Conservation (phyloP, 2,329 filamentous ascomycete genomes). For the Bretziella fagacearum region DNA sequence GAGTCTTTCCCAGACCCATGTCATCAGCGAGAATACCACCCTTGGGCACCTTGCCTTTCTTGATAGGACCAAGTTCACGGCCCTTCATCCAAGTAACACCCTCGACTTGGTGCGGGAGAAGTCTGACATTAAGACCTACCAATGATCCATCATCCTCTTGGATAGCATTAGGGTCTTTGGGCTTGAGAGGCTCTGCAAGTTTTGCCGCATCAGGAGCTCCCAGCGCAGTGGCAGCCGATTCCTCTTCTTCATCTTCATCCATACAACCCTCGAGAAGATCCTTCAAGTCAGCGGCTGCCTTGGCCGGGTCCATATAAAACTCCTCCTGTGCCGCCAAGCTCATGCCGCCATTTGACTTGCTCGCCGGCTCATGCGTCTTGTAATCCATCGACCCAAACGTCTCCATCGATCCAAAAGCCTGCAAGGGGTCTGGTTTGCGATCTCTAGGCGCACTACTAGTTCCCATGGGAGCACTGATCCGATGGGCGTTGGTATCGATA, state of each 20-base stretch:
- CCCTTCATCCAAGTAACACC: slow-evolving; percentile 91
- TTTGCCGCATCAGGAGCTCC: background rate
- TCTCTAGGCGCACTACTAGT: slow-evolving; percentile 26
- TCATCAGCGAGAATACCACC: slow-evolving; percentile 93
- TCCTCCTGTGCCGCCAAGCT: slow-evolving; percentile 21
- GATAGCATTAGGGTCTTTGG: slow-evolving; percentile 3
- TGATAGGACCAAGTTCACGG: slow-evolving; percentile 72
- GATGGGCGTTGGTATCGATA: slow-evolving; percentile 30
- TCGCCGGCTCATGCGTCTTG: slow-evolving; percentile 6
- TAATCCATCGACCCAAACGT: slow-evolving; percentile 13
- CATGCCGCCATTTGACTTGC: slow-evolving; percentile 10
- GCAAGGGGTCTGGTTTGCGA: slow-evolving; percentile 11
- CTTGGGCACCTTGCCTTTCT: slow-evolving; percentile 66
- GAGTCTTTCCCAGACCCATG: slow-evolving; percentile 92
- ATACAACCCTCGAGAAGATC: slow-evolving; percentile 67
- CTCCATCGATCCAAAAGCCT: slow-evolving; percentile 1
- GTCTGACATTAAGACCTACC: slow-evolving; percentile 68
- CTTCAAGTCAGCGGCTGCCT: slow-evolving; percentile 63
- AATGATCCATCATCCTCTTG: slow-evolving; percentile 29
- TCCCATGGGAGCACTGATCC: slow-evolving; percentile 19
- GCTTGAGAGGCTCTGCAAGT: background rate
- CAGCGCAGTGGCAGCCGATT: background rate
- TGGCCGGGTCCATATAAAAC: slow-evolving; percentile 51
- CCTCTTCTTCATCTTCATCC: slow-evolving; percentile 46
- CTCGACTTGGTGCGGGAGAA: slow-evolving; percentile 86